These are phyloP conservation scores for Mikania micrantha DNA, from an alignment of 129 eudicot species.

Conservation along the genomic window DNA sequence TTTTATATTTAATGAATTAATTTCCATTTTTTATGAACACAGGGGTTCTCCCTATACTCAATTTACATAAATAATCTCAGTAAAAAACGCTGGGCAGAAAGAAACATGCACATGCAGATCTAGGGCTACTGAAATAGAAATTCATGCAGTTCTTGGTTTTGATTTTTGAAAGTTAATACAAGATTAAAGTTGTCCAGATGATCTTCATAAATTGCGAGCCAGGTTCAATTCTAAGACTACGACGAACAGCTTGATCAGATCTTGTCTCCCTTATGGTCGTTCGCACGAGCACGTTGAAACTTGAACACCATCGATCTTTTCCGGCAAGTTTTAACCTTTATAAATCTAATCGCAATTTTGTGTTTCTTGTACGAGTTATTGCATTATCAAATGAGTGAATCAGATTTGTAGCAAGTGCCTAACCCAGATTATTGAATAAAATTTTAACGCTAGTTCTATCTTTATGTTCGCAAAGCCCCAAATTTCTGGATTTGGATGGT, in stretches of 20 bases:
- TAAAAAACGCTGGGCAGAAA: neutral
- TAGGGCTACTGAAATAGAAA: neutral
- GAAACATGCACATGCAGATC: slow-evolving; percentile 5
- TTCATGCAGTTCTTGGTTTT: neutral
- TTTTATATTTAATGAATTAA: too few species aligned
- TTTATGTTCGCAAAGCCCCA: neutral
- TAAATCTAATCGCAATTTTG: neutral
- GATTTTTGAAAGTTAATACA: neutral
- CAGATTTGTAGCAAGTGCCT: neutral
- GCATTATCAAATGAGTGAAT: neutral
- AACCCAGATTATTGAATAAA: neutral
- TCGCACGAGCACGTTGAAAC: neutral
- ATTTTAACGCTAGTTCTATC: neutral
- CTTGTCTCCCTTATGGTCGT: neutral
- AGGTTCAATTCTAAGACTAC: neutral
- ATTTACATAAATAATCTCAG: neutral
- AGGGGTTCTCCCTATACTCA: too few species aligned
- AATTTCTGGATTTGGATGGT: neutral
- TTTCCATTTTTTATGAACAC: neutral
- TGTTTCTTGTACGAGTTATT: neutral
- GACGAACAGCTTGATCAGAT: neutral
- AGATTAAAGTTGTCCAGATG: neutral
- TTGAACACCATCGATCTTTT: neutral
- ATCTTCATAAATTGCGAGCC: neutral
- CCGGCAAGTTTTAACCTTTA: neutral